Percentiles rank a stretch among this genome's conserved stretches.
These are phyloP conservation scores for Hericium rajendrae DNA, from an alignment of 768 basidiomycete genomes.

Conservation along the genomic window DNA sequence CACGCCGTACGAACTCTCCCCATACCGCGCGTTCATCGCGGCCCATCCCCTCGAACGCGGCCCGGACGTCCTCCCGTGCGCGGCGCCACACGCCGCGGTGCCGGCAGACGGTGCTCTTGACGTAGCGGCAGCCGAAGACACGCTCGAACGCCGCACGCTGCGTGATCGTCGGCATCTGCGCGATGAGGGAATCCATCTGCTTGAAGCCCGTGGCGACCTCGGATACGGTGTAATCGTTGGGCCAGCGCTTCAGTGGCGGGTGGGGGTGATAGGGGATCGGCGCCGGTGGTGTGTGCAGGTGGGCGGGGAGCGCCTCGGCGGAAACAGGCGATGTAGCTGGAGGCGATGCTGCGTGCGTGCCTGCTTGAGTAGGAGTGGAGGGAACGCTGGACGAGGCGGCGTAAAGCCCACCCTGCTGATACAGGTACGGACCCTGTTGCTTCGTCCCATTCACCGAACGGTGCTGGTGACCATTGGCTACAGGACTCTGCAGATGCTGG, in stretches of 20 bases:
- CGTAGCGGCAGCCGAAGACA: conserved; percentile 61
- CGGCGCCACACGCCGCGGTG: conserved; percentile 61
- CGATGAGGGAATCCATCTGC: conserved; percentile 32
- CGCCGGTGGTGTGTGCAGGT: conserved; percentile 16
- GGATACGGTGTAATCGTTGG: conserved; percentile 64
- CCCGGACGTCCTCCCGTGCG: conserved; percentile 37
- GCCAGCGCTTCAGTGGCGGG: conserved; percentile 64
- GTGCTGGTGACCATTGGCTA: background rate
- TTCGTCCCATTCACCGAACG: background rate
- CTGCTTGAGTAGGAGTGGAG: background rate
- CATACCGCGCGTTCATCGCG: conserved; percentile 49
- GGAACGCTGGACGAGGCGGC: background rate
- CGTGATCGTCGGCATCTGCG: conserved; percentile 34
- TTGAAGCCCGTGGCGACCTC: conserved; percentile 56
- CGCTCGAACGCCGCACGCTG: conserved; percentile 62
- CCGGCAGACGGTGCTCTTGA: conserved; percentile 65
- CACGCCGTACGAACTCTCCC: conserved; percentile 58
- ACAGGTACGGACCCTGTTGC: background rate
- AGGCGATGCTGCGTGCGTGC: background rate
- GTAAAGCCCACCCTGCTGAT: background rate
- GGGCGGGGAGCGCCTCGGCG: conserved; percentile 14
- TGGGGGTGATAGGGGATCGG: conserved; percentile 40
- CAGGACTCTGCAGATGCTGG: conserved; percentile 4
- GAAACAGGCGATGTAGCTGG: background rate
- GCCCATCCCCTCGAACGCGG: conserved; percentile 47